Percentiles rank a stretch among this genome's conserved stretches.
Evolutionary conservation across 805 yeast genomes (phyloP).

Genomic region (Starmerella bacillaris): DNA sequence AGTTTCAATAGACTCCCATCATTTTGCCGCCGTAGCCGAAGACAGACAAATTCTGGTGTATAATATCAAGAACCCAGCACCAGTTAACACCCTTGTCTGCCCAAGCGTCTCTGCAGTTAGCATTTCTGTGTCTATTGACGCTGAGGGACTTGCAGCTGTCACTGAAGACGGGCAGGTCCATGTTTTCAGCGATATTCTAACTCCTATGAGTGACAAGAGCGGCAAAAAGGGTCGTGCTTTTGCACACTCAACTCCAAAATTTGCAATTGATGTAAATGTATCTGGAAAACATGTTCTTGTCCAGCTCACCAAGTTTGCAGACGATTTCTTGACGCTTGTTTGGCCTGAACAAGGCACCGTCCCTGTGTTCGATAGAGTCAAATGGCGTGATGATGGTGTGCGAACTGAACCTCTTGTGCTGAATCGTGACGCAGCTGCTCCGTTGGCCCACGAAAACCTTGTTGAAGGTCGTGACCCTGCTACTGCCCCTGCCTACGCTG

Average conservation of each 20-base stretch:
- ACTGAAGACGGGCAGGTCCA: constrained; percentile 67
- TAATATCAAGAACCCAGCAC: constrained; percentile 29
- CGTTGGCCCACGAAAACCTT: constrained; percentile 15
- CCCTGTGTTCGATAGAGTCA: constrained; percentile 21
- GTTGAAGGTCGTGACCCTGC: constrained; percentile 28
- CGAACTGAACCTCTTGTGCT: constrained; percentile 3
- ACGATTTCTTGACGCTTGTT: constrained; percentile 10
- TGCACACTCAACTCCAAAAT: constrained; percentile 5
- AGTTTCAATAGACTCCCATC: constrained; percentile 24
- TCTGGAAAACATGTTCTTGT: constrained; percentile 6
- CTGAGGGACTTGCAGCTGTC: constrained; percentile 30
- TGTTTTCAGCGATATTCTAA: constrained; percentile 41
- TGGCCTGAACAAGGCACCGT: constrained; percentile 23
- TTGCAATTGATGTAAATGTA: constrained; percentile 7
- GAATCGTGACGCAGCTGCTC: constrained; percentile 13
- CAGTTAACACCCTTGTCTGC: constrained; percentile 46
- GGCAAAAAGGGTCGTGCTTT: constrained; percentile 6
- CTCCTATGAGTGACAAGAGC: constrained; percentile 6
- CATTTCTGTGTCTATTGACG: constrained; percentile 21
- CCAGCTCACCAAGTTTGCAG: constrained; percentile 9
- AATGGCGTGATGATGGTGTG: constrained; percentile 21
- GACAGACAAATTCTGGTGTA: constrained; percentile 71
- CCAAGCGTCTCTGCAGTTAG: constrained; percentile 38
- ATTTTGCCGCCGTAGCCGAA: constrained; percentile 56
- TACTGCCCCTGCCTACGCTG: constrained; percentile 25